These are phyloP conservation scores for Heterobasidion parviporum DNA, from an alignment of 1,284 basidiomycete species.

Conservation along the genomic window DNA sequence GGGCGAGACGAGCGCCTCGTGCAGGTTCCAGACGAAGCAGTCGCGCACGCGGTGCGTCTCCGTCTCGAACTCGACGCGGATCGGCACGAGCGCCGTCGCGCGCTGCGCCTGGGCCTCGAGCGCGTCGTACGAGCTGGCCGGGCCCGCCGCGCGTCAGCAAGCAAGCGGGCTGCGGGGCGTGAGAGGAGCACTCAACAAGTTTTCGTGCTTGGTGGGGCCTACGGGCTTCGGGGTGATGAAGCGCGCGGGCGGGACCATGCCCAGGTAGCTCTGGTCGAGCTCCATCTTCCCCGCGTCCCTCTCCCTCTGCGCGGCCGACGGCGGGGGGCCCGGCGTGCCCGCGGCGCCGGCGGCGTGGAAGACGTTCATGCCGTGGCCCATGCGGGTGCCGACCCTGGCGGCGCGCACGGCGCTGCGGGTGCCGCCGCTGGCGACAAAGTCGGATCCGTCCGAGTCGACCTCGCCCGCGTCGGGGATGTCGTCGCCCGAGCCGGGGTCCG, in stretches of 20 bases:
- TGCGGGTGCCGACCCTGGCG: constrained; percentile 25
- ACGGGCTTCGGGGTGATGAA: constrained; percentile 63
- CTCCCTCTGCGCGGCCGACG: constrained; percentile 8
- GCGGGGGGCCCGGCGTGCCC: constrained; percentile 22
- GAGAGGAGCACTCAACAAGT: constrained; percentile 16
- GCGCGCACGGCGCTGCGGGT: constrained; percentile 34
- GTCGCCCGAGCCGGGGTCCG: constrained; percentile 79
- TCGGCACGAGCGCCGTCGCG: constrained; percentile 75
- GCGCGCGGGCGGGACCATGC: constrained; percentile 74
- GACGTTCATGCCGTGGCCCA: constrained; percentile 26
- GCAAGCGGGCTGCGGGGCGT: background rate
- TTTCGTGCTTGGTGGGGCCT: constrained; percentile 56
- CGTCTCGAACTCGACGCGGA: constrained; percentile 92
- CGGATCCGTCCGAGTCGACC: constrained; percentile 70
- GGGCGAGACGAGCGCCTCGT: constrained; percentile 76
- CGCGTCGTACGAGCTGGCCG: constrained; percentile 51
- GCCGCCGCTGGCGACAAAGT: constrained; percentile 46
- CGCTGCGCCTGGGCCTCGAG: constrained; percentile 57
- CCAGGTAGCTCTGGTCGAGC: constrained; percentile 84
- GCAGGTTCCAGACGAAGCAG: constrained; percentile 94
- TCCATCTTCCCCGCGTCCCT: constrained; percentile 35
- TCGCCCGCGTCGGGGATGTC: constrained; percentile 74
- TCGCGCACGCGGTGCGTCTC: constrained; percentile 89
- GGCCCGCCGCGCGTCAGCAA: background rate
- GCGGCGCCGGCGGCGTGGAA: constrained; percentile 22